Percentiles rank a stretch among this genome's conserved stretches.
Evolutionary conservation across 768 basidiomycete genomes (phyloP).

Genomic region (Sarcodon sp.): DNA sequence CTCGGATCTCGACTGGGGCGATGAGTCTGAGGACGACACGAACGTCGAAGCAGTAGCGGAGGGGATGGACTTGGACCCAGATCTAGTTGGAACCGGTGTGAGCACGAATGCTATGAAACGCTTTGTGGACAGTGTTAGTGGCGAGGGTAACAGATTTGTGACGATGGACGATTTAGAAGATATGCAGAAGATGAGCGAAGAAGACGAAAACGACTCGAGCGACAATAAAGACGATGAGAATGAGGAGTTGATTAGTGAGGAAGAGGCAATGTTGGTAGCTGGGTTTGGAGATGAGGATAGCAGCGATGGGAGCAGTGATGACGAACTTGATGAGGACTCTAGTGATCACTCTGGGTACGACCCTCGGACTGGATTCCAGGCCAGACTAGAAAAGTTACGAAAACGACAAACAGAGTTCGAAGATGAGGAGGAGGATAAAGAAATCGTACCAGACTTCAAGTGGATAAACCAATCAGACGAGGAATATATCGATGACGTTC

Average conservation of each 20-base stretch:
- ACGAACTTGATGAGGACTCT: conserved; percentile 10
- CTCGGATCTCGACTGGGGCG: conserved; percentile 62
- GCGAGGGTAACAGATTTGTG: conserved; percentile 29
- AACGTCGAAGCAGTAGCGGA: conserved; percentile 23
- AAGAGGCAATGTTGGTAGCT: conserved; percentile 32
- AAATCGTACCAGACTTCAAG: conserved; percentile 10
- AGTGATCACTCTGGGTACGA: conserved; percentile 9
- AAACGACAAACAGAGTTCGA: conserved; percentile 20
- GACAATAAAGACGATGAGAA: conserved; percentile 20
- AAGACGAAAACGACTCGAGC: conserved; percentile 11
- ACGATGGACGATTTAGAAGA: conserved; percentile 64
- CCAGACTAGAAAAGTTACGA: conserved; percentile 20
- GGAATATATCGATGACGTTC: conserved; percentile 42
- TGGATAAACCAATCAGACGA: conserved; percentile 27
- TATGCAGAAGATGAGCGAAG: conserved; percentile 27
- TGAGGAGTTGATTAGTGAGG: conserved; percentile 19
- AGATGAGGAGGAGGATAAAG: conserved; percentile 11
- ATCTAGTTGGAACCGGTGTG: conserved; percentile 22
- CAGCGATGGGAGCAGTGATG: conserved; percentile 5
- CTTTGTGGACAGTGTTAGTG: conserved; percentile 40
- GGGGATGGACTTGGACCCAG: conserved; percentile 58
- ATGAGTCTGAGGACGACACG: conserved; percentile 17
- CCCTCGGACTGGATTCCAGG: conserved; percentile 22
- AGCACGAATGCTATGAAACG: conserved; percentile 35
- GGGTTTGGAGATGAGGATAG: conserved; percentile 8